Percentiles rank a stretch among this genome's conserved stretches.
Conservation (phyloP, 257 asterid species). For the Parsonsia alboflavescens region DNA sequence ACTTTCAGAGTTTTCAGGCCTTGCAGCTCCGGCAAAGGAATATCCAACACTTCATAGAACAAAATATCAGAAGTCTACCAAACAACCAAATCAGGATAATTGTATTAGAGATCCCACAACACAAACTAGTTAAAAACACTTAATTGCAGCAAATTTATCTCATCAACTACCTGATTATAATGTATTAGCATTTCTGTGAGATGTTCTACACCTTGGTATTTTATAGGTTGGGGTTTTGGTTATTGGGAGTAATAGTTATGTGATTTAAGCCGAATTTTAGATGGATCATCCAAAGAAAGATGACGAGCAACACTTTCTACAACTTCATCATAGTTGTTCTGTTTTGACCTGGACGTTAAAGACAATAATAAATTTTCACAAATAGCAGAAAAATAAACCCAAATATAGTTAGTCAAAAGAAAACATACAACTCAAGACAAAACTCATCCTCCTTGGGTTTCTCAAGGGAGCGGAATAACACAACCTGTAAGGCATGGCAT, state of each 20-base stretch:
- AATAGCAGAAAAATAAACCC: conserved; percentile 11
- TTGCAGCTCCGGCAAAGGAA: conserved; percentile 92
- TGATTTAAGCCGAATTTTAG: conserved; percentile 79
- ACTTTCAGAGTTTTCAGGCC: conserved; percentile 84
- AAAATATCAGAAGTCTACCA: conserved; percentile 73
- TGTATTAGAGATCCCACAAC: conserved; percentile 6
- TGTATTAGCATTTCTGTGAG: conserved; percentile 87
- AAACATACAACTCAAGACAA: conserved; percentile 70
- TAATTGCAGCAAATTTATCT: background rate
- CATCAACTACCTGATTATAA: conserved; percentile 64
- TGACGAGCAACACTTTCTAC: conserved; percentile 69
- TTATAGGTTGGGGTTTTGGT: conserved; percentile 80
- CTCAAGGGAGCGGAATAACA: conserved; percentile 72
- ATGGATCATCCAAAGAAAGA: conserved; percentile 70
- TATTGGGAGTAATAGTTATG: conserved; percentile 90
- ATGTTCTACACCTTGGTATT: conserved; percentile 63
- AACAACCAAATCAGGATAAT: conserved; percentile 7
- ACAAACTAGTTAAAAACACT: background rate
- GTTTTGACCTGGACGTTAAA: conserved; percentile 62
- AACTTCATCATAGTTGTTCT: conserved; percentile 71
- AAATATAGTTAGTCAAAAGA: conserved; percentile 16
- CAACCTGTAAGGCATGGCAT: conserved; percentile 47
- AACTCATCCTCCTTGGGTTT: conserved; percentile 87
- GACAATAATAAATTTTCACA: conserved; percentile 5
- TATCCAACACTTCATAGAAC: conserved; percentile 89